Evolutionary conservation across 306 rosid species (phyloP).

Genomic region (Coriaria nepalensis): DNA sequence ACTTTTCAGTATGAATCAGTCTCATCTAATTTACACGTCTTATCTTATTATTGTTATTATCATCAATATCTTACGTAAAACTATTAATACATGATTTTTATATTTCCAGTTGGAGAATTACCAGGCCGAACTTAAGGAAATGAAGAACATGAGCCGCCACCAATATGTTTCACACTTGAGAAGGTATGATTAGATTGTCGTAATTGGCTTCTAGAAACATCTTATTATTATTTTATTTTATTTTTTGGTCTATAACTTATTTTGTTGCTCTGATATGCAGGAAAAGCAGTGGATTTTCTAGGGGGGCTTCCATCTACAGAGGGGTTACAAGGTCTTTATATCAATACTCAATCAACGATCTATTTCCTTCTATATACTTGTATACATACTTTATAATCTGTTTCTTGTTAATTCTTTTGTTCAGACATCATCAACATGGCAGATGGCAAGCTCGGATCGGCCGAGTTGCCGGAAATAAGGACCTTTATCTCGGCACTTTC

Average conservation of each 20-base stretch:
- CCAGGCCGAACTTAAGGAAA: conserved; percentile 13
- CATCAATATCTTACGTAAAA: too few relatives aligned
- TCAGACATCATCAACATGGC: conserved; percentile 68
- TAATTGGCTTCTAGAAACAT: neutral
- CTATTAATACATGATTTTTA: neutral
- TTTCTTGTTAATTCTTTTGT: neutral
- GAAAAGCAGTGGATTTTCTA: conserved; percentile 19
- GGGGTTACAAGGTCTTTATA: conserved; percentile 13
- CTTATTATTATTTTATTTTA: neutral
- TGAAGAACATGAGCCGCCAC: conserved; percentile 20
- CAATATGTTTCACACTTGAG: conserved; percentile 17
- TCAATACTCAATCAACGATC: neutral
- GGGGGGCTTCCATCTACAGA: conserved; percentile 14
- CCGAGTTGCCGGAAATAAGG: conserved; percentile 61
- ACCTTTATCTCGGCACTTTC: conserved; percentile 61
- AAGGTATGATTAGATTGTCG: conserved; percentile 1
- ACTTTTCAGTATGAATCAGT: conserved; percentile 37
- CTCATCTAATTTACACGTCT: neutral
- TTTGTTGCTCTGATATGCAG: conserved; percentile 5
- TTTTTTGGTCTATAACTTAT: neutral
- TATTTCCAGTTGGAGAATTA: conserved; percentile 15
- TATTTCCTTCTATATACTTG: too few relatives aligned
- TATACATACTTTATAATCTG: neutral
- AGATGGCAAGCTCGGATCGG: conserved; percentile 69
- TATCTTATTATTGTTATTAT: conserved; percentile 8